Percentiles rank a stretch among this genome's conserved stretches.
Conservation (phyloP, 1,284 basidiomycete species). For the Tausonia pullulans region DNA sequence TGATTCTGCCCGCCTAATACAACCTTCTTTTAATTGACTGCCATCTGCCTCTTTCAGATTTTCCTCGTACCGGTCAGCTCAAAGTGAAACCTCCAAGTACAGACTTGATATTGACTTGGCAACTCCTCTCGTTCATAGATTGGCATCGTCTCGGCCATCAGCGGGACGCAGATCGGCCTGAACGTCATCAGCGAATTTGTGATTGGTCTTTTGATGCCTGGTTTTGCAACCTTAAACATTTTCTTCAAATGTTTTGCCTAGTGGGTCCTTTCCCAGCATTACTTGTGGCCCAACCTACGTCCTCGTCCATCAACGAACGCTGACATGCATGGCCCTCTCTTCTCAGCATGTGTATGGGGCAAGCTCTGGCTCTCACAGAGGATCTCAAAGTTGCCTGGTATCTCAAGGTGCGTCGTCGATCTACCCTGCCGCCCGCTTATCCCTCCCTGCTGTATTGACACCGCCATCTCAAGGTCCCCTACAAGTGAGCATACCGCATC, state of each 20-base stretch:
- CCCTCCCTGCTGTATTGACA: background rate
- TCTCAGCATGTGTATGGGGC: too few relatives aligned
- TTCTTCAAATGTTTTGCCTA: conserved; percentile 1
- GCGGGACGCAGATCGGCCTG: conserved; percentile 38
- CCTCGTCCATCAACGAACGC: background rate
- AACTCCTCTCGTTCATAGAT: conserved; percentile 14
- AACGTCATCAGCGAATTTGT: conserved; percentile 42
- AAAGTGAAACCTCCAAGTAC: too few relatives aligned
- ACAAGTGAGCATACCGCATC: background rate
- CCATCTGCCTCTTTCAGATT: conserved; percentile 1
- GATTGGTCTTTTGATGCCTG: conserved; percentile 40
- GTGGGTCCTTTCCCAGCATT: background rate
- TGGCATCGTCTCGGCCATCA: conserved; percentile 41
- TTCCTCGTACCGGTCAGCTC: conserved; percentile 25
- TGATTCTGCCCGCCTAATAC: background rate
- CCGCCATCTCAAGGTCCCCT: conserved; percentile 14
- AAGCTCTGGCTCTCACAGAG: too few relatives aligned
- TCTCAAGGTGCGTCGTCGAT: background rate
- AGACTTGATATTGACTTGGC: too few relatives aligned
- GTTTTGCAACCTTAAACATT: conserved; percentile 39
- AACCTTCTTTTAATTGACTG: too few relatives aligned
- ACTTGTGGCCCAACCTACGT: background rate
- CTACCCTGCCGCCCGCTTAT: background rate
- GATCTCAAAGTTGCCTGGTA: too few relatives aligned
- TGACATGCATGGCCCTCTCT: too few relatives aligned